phyloP scores from a whole-genome alignment of 228 moss, liverwort and hornwort genomes.

The Sphagnum fallax region DNA sequence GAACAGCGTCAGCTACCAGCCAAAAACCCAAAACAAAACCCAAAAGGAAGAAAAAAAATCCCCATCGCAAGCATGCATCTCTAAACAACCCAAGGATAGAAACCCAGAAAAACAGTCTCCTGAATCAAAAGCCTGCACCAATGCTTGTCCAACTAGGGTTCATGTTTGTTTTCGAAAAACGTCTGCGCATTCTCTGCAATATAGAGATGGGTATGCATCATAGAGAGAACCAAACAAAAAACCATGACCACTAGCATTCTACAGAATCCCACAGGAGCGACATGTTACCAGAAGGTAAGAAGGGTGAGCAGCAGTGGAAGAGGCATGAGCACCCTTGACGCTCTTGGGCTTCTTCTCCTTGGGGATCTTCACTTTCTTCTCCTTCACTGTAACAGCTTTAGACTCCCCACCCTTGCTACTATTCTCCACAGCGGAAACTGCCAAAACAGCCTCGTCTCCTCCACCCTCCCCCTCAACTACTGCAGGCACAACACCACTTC shows the following conservation, averaged over 20 bases:
- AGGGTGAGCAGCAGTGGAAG: slow-evolving; percentile 41
- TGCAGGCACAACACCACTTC: no score
- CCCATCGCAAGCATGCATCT: not conserved
- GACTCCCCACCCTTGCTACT: not conserved
- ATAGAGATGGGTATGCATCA: no score
- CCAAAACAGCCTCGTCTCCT: not conserved
- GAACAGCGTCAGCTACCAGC: not conserved
- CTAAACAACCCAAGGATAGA: not conserved
- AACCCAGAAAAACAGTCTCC: not conserved
- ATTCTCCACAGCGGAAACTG: not conserved
- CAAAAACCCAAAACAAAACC: not conserved
- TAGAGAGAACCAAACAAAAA: not conserved
- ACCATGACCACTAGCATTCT: no score
- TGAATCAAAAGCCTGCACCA: no score
- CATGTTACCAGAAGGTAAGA: slow-evolving; percentile 43
- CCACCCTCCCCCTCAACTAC: no score
- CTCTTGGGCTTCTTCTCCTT: slow-evolving; percentile 71
- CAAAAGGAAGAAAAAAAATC: not conserved
- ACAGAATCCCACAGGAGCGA: no score
- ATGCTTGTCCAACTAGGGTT: no score
- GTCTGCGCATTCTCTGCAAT: no score
- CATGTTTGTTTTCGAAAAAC: no score
- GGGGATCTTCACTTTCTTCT: slow-evolving; percentile 44
- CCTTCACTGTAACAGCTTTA: slow-evolving; percentile 2
- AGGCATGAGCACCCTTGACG: slow-evolving; percentile 4